Evolutionary conservation across 371 early-diverging fungal genomes (phyloP).

Genomic region (Mucor circinelloides): DNA sequence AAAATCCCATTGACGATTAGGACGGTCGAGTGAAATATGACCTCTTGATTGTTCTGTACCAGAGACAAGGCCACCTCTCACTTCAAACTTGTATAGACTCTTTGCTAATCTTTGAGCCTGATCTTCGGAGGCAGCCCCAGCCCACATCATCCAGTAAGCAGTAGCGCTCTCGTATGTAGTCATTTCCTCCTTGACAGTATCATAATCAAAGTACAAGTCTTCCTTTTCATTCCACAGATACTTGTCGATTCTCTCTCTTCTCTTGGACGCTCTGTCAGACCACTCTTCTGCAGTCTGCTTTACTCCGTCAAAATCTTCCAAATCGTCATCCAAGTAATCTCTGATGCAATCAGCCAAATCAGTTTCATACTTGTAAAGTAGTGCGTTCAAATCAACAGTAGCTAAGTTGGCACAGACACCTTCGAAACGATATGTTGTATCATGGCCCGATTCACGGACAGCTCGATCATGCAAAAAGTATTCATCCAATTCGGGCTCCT

Average conservation of each 20-base stretch:
- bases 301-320: slow-evolving; percentile 43
- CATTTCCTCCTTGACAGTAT: slow-evolving; percentile 49
- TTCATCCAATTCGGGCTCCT: slow-evolving; percentile 82
- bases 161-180: slow-evolving; percentile 71
- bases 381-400: slow-evolving; percentile 86
- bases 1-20: slow-evolving; percentile 95
- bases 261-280: slow-evolving; percentile 48
- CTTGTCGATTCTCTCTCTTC: slow-evolving; percentile 56
- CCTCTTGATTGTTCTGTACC: slow-evolving; percentile 88
- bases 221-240: slow-evolving; percentile 65
- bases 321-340: slow-evolving; percentile 58
- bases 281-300: slow-evolving; percentile 46
- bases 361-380: slow-evolving; percentile 91
- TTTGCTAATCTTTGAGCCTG: slow-evolving; percentile 60
- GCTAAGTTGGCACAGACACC: slow-evolving; percentile 85
- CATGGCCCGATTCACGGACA: slow-evolving; percentile 94
- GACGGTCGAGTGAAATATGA: slow-evolving; percentile 71
- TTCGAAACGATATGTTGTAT: slow-evolving; percentile 93
- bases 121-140: slow-evolving; percentile 59
- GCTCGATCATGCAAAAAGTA: slow-evolving; percentile 96
- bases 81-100: slow-evolving; percentile 72
- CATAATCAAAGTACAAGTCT: slow-evolving; percentile 61
- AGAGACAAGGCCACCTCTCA: slow-evolving; percentile 81
- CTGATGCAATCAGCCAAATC: slow-evolving; percentile 79
- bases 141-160: slow-evolving; percentile 73